A percentile compares a stretch with the other conserved stretches of the same genome.
Evolutionary conservation across 345 rosid species (phyloP).

Genomic region (Eucalyptus pauciflora): DNA sequence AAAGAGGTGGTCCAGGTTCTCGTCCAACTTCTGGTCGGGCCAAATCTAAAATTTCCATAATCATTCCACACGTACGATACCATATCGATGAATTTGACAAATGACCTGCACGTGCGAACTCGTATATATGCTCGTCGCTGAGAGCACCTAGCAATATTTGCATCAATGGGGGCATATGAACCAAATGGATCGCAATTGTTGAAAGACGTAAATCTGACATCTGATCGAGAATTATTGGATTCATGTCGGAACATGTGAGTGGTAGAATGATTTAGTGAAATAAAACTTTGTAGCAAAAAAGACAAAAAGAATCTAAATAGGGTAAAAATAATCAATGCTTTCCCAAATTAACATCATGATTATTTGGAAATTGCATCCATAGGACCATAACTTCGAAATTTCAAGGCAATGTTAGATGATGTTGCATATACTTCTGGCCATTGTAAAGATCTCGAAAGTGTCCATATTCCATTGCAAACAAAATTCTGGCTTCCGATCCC

Average conservation of each 20-base stretch:
- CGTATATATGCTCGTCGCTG: too few relatives aligned
- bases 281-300: background rate
- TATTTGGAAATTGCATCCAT: background rate
- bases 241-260: too few relatives aligned
- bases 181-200: background rate
- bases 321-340: background rate
- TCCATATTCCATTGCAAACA: background rate
- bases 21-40: background rate
- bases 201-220: background rate
- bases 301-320: background rate
- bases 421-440: background rate
- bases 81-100: background rate
- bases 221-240: background rate
- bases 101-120: background rate
- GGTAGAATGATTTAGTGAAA: background rate
- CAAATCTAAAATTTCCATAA: background rate
- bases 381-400: background rate
- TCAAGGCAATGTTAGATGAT: background rate
- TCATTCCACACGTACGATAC: background rate
- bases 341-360: background rate
- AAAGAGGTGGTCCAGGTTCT: background rate
- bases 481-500: background rate
- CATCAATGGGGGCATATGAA: background rate
- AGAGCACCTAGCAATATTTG: background rate
- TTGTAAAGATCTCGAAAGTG: background rate